phyloP scores from a whole-genome alignment of 1,139 yeast genomes.

The Suhomyces kunorum region DNA sequence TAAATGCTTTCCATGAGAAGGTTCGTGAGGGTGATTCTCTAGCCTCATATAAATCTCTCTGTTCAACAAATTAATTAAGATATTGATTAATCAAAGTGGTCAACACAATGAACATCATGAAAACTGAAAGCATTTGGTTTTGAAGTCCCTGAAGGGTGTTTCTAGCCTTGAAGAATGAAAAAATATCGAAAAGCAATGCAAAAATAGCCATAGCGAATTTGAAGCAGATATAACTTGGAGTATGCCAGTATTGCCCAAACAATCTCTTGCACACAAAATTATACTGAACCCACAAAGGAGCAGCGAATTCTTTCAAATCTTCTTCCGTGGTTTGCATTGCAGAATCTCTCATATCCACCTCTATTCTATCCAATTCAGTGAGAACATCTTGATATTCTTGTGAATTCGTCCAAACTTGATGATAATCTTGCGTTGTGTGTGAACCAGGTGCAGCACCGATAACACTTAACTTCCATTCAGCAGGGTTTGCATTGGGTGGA shows the following conservation, averaged over 20 bases:
- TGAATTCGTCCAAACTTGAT: slow-evolving; percentile 37
- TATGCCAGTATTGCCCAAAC: slow-evolving; percentile 69
- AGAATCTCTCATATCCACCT: slow-evolving; percentile 18
- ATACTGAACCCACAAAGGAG: slow-evolving; percentile 50
- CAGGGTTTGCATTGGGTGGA: slow-evolving; percentile 49
- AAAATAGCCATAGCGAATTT: slow-evolving; percentile 55
- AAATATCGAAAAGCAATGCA: slow-evolving; percentile 67
- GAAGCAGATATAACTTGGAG: slow-evolving; percentile 71
- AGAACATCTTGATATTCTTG: slow-evolving; percentile 26
- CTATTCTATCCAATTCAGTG: slow-evolving; percentile 29
- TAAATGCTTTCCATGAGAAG: slow-evolving; percentile 50
- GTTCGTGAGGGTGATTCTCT: slow-evolving; percentile 72
- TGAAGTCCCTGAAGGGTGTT: slow-evolving; percentile 60
- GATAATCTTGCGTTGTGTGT: slow-evolving; percentile 35
- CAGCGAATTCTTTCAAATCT: slow-evolving; percentile 42
- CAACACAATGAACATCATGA: slow-evolving; percentile 55
- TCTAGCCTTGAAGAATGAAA: slow-evolving; percentile 69
- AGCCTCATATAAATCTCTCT: slow-evolving; percentile 66
- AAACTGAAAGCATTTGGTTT: slow-evolving; percentile 56
- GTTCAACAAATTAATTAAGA: slow-evolving; percentile 68
- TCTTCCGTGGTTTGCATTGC: slow-evolving; percentile 19
- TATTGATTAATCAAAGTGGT: slow-evolving; percentile 65
- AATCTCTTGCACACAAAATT: slow-evolving; percentile 54
- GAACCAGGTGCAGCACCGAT: slow-evolving; percentile 43
- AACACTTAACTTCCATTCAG: slow-evolving; percentile 59